Conservation (phyloP, 306 rosid genomes). For the Castanea mollissima region DNA sequence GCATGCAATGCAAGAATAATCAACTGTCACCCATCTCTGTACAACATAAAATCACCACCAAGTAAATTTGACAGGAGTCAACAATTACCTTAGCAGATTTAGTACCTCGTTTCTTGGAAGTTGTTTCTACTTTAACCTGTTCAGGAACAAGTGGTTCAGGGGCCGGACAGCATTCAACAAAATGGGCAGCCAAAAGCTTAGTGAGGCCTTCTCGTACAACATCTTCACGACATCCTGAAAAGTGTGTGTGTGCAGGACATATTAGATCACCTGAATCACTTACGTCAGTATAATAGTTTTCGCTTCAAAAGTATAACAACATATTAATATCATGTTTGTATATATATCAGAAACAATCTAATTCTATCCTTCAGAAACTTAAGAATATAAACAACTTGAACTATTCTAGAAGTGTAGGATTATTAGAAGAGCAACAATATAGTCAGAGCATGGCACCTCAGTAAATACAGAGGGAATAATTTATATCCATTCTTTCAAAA, state of each 20-base stretch:
- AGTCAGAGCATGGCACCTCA: neutral
- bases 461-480: neutral
- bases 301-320: neutral
- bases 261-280: constrained; percentile 9
- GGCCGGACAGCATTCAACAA: constrained; percentile 79
- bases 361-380: neutral
- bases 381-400: neutral
- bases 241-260: neutral
- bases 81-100: constrained; percentile 68
- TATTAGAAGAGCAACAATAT: too few relatives aligned
- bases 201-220: constrained; percentile 47
- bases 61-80: constrained; percentile 19
- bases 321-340: neutral
- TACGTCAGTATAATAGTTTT: neutral
- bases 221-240: constrained; percentile 51
- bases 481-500: neutral
- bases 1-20: neutral
- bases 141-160: constrained; percentile 58
- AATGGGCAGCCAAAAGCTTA: constrained; percentile 57
- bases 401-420: too few relatives aligned
- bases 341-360: neutral
- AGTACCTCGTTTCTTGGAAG: constrained; percentile 58
- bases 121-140: constrained; percentile 33
- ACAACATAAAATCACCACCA: neutral
- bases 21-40: neutral